Evolutionary conservation across 495 filamentous ascomycete species (phyloP), one percentile per base, ranked within the genome.

Genomic region (Penicillium odoratum): DNA sequence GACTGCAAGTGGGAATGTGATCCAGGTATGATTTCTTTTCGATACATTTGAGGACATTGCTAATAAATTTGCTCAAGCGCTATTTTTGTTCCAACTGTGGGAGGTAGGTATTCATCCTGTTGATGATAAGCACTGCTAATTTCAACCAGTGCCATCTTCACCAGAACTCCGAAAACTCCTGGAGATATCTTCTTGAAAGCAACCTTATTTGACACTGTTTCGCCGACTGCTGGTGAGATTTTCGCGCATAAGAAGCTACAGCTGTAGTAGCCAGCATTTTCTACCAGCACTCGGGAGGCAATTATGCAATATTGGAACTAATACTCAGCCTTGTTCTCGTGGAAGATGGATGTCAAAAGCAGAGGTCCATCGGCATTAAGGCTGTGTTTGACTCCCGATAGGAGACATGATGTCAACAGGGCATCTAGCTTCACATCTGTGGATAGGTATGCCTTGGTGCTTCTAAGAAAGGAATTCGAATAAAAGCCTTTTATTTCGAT

Each of bases 11-110:
- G 66, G 63, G 5, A 65, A 36, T 3, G 33, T 36, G 33, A 36
- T 36, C 9, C 33, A 36, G 33, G 33, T 36, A 36, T 36, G 33
- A 13, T 36, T 0, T 36, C 8, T 11, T 36, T 36, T 13, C 7
- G 4, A 13, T 4, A 8, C 10, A 36, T 36, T 10, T 3, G 1
- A 36, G 4, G 33, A 60, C 36, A 1, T 21, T 15, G 30, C 53
- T 61, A 44, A 63, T 51, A 2, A n/a, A 11, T 0, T 13, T 36
- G 28, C 8, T 11, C 28, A 13, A 72, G 67, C 64, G 68, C 8
- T 26, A 61, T 51, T 72, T 72, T 53, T 72, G 69, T 36, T 66
- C 68, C 8, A 59, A 47, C 43, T 72, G 68, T 56, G 69, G 68
- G 38, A 72, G 69, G 66, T 70, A 59, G 9, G 33, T 26, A 52